Evolutionary conservation across 805 yeast genomes (phyloP), one percentile per base, ranked within the genome.

Genomic region (Kluyveromyces siamensis): DNA sequence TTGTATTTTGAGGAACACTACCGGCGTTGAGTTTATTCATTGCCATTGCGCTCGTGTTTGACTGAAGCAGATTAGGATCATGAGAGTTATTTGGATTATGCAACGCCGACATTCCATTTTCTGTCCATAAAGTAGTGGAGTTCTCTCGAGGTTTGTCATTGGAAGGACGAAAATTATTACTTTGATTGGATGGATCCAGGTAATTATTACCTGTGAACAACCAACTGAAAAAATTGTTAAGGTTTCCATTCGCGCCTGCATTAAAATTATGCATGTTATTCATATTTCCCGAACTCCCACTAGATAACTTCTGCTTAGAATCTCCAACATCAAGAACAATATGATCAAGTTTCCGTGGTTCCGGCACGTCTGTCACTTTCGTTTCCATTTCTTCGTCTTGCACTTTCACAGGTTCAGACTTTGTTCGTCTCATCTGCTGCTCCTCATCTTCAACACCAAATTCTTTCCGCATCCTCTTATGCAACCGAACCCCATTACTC

Each of bases 161-260:
- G 36, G 44, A 25, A 41, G 14, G 11, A 30, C 35, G 35, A 13
- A 13, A 30, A 30, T 30, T 11, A 30, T 10, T 11, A 30, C 35
- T 11, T 30, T 30, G 35, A 7, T 30, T 30, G 35, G 35, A 30
- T 7, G 11, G 35, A 7, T 30, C 35, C 7, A 8, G 4, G 14
- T 11, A 19, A 37, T 25, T 50, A 46, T 50, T 47, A 33, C 19
- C 36, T n/a, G 53, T 56, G 36, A 54, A 48, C 25, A 57, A 19
- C 59, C 58, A 57, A 38, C 50, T 51, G 48, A 57, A 54, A 21
- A 57, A 52, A 37, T 53, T 54, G 37, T 52, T 50, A 14, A 44
- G n/a, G 25, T 47, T 47, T 16, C 35, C 21, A 19, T 25, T 44
- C 35, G 8, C 8, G 18, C 8, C 8, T 37, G 40, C 17, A 37